Conservation (phyloP, 495 filamentous ascomycete species). For the Talaromyces nanjingensis region DNA sequence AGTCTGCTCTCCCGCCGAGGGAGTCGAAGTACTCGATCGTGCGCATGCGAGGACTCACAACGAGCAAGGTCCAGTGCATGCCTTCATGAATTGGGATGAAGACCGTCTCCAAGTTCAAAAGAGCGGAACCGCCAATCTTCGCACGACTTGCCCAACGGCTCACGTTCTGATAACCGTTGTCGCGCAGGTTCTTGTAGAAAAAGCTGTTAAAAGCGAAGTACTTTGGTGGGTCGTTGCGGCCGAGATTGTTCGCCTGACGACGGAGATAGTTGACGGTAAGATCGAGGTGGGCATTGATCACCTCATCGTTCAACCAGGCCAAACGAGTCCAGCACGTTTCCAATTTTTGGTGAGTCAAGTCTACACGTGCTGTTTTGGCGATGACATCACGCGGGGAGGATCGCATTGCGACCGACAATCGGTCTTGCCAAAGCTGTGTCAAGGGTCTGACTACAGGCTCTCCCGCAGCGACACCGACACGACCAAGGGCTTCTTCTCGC, state of each 20-base stretch:
- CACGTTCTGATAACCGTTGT: slow-evolving; percentile 43
- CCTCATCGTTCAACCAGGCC: slow-evolving; percentile 78
- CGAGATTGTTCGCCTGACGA: slow-evolving; percentile 34
- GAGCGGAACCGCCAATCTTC: slow-evolving; percentile 44
- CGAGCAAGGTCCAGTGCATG: slow-evolving; percentile 57
- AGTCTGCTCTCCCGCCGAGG: slow-evolving; percentile 34
- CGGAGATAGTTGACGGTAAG: slow-evolving; percentile 56
- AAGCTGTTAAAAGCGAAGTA: slow-evolving; percentile 66
- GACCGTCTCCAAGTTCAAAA: slow-evolving; percentile 52
- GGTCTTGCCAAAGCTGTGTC: slow-evolving; percentile 34
- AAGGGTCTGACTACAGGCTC: slow-evolving; percentile 38
- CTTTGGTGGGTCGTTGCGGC: slow-evolving; percentile 46
- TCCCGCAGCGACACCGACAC: slow-evolving; percentile 17
- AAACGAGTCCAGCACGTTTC: slow-evolving; percentile 41
- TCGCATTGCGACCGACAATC: slow-evolving; percentile 18
- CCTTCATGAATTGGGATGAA: slow-evolving; percentile 52
- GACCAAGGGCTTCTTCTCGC: slow-evolving; percentile 10
- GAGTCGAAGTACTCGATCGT: slow-evolving; percentile 74
- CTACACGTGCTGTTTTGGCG: slow-evolving; percentile 46
- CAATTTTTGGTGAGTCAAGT: slow-evolving; percentile 57
- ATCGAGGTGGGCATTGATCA: slow-evolving; percentile 63
- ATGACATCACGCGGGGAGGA: slow-evolving; percentile 19
- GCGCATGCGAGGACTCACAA: slow-evolving; percentile 56
- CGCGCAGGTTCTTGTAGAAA: slow-evolving; percentile 57
- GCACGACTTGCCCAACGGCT: slow-evolving; percentile 48